Evolutionary conservation across 179 eudicot genomes (phyloP), one percentile per base, ranked within the genome.

Genomic region (Spergularia azorica): DNA sequence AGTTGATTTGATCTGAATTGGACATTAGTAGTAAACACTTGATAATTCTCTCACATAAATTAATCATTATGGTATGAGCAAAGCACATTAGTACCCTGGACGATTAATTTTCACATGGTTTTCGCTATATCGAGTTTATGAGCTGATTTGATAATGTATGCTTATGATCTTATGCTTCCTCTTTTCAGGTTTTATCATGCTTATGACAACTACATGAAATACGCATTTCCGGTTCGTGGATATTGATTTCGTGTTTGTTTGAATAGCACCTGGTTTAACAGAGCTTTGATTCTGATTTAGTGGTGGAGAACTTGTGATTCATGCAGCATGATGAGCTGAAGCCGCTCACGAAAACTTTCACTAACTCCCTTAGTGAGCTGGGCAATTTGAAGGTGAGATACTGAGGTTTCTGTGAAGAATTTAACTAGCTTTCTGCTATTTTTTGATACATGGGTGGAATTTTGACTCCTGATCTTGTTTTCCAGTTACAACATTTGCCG

Each of bases 161-260:
- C 46, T 26, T 26, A 26, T 26, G 32, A 1, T 80, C 56, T 74
- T 66, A 51, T n/a, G 0, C 36, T 43, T 79, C 36, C 81, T 20
- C 68, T 58, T 88, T 78, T 67, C 95, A 95, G 98, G 98, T 95
- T 95, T 82, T 95, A 92, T 81, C 98, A 95, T 85, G 98, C 98
- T 41, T 95, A 93, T 82, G 97, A 93, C 84, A 95, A 93, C 86
- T 95, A 95, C 83, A 91, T 95, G 92, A 84, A 69, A 74, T 82
- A 91, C 67, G 98, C 98, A 20, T 95, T 95, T 79, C 98, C 98
- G 90, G 98, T 95, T 18, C 76, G 95, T 87, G 26, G 14, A 21
- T 58, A 60, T 65, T 71, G 64, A 18, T 73, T 80, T 43, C 16
- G 43, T 38, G 55, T 48, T 15, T 73, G 26, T 46, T 66, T 59